Base-by-base conservation (phyloP, 176 grass and related monocot species). In the Eleusine indica region DNA sequence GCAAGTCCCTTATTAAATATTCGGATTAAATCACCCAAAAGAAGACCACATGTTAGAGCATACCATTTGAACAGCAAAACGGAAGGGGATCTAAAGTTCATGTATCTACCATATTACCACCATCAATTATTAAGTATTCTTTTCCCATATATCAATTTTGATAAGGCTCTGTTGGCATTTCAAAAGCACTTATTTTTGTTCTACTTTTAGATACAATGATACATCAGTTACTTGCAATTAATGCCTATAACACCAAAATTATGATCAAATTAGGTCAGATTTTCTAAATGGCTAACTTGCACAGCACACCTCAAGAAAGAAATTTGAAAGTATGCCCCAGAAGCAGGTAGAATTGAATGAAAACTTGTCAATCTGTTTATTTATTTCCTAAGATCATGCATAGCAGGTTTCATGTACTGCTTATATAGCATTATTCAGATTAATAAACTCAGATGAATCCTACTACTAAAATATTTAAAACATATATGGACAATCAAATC, bases 401-500 rank as follows among this genome's bases (percentile, higher is more conserved):
- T 67, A 79, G 11, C 7, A 78, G 61, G 21, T 64, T 41, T 14
- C 9, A 32, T 18, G 7, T 28, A n/a, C 28, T 53, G 41, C 74
- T 65, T 66, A 13, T 82, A 32, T 41, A 77, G 65, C 17, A 61
- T 5, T 57, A 28, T 71, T 49, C 43, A 18, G 17, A 78, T 66
- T 52, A 51, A 37, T 37, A 67, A 51, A 56, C 38, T 5, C 19
- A 57, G 19, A 48, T 61, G 17, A 25, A 68, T 40, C 19, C 47
- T 14, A 80, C 22, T 71, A 30, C 54, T 66, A 68, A 71, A 44
- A 38, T 65, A 57, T 4, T 80, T 74, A 65, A 19, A 70, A 41
- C 44, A 22, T 37, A 17, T 57, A 21, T 25, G 46, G 21, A 49
- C 22, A 12, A 41, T 21, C 19, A 68, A 74, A 38, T 70, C 25